These are phyloP conservation scores for Lachancea quebecensis DNA, from an alignment of 805 yeast genomes.

Conservation along the genomic window DNA sequence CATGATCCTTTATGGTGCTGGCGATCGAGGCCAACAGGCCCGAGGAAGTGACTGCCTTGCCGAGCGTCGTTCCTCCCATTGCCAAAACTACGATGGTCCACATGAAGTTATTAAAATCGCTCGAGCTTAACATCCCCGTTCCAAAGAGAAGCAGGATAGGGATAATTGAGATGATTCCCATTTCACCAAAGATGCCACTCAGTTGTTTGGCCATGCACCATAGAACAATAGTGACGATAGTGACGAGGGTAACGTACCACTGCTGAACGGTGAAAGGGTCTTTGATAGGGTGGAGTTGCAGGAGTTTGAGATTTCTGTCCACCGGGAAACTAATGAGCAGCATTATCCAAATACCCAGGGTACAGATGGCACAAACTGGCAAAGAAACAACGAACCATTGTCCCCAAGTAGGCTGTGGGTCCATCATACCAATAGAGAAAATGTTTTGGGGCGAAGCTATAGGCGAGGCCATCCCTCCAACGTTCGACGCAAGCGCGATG, in stretches of 20 bases:
- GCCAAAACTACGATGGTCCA: constrained; percentile 96
- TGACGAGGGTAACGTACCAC: constrained; percentile 63
- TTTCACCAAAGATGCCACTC: constrained; percentile 75
- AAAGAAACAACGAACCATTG: constrained; percentile 87
- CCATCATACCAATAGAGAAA: constrained; percentile 82
- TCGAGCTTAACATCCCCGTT: constrained; percentile 76
- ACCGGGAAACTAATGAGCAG: constrained; percentile 59
- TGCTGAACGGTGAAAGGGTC: constrained; percentile 70
- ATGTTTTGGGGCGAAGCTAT: constrained; percentile 96
- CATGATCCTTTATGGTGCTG: constrained; percentile 50
- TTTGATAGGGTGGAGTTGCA: constrained; percentile 41
- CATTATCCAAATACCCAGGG: constrained; percentile 66
- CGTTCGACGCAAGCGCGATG: constrained; percentile 84
- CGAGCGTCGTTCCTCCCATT: constrained; percentile 96
- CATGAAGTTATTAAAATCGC: constrained; percentile 90
- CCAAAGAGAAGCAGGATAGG: constrained; percentile 93
- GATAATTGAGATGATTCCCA: constrained; percentile 91
- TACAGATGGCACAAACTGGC: constrained; percentile 64
- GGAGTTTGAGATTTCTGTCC: constrained; percentile 43
- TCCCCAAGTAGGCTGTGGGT: constrained; percentile 78
- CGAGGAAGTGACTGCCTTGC: constrained; percentile 89
- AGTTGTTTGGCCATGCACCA: constrained; percentile 87
- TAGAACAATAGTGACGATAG: constrained; percentile 64
- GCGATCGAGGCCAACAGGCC: constrained; percentile 83
- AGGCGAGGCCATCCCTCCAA: constrained; percentile 97